Percentiles rank a stretch among this genome's conserved stretches.
phyloP scores from a whole-genome alignment of 805 yeast genomes.

The Geotrichum ghanense region DNA sequence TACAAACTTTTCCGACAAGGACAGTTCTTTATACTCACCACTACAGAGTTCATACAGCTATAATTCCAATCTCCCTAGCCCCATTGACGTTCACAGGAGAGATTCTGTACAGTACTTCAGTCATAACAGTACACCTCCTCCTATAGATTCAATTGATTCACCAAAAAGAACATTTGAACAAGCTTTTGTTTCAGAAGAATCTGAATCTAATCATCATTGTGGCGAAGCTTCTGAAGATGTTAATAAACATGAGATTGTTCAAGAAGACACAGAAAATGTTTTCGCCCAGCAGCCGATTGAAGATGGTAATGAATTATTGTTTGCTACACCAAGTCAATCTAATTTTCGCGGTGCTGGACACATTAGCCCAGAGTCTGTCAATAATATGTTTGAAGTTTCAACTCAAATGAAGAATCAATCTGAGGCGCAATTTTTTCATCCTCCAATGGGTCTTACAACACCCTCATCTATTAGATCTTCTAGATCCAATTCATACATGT shows the following conservation, averaged over 20 bases:
- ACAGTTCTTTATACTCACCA: not conserved
- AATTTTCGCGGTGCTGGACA: too few relatives aligned
- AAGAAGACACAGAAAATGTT: too few relatives aligned
- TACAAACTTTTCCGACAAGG: not conserved
- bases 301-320: too few relatives aligned
- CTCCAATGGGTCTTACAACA: not conserved
- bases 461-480: not conserved
- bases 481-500: not conserved
- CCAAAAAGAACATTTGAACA: conserved; percentile 1
- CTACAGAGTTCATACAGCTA: not conserved
- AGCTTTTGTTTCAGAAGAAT: not conserved
- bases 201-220: not conserved
- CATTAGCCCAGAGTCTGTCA: too few relatives aligned
- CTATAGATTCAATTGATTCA: not conserved
- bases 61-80: not conserved
- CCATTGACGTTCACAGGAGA: not conserved
- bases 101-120: not conserved
- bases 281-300: too few relatives aligned
- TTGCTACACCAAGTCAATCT: too few relatives aligned
- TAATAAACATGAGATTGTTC: too few relatives aligned
- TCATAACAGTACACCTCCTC: not conserved
- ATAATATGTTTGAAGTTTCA: too few relatives aligned
- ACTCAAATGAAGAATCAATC: too few relatives aligned
- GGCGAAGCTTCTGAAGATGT: too few relatives aligned
- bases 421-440: too few relatives aligned